These are phyloP conservation scores for Solanum hybrid DNA, from an alignment of 305 asterid species.

Conservation along the genomic window DNA sequence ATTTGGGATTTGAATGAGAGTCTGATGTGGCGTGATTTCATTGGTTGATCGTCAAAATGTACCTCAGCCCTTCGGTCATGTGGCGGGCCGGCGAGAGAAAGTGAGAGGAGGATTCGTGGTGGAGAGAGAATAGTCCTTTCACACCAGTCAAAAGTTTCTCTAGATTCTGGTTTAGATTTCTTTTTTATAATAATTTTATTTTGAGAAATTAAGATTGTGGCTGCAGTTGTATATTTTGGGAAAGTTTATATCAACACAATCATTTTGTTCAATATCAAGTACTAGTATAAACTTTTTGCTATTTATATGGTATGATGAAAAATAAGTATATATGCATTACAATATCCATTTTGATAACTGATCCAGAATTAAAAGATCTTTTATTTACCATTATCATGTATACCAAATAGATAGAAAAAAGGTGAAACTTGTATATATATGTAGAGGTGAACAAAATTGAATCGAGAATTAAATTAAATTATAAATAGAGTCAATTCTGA, in stretches of 20 bases:
- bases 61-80: constrained; percentile 50
- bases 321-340: background rate
- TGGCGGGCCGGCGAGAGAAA: constrained; percentile 17
- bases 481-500: too few species aligned
- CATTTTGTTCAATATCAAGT: background rate
- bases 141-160: constrained; percentile 3
- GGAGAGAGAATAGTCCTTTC: background rate
- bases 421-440: too few species aligned
- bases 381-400: too few species aligned
- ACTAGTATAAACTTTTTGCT: background rate
- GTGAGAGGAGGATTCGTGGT: constrained; percentile 7
- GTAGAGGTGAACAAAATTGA: background rate
- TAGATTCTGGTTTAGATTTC: constrained; percentile 2
- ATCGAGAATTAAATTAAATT: too few species aligned
- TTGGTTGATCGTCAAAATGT: constrained; percentile 3
- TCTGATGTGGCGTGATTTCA: constrained; percentile 16
- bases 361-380: too few species aligned
- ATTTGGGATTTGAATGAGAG: constrained; percentile 11
- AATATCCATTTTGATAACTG: background rate
- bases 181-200: background rate
- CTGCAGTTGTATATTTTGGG: background rate
- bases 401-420: background rate
- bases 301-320: background rate
- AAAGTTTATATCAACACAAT: background rate
- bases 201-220: background rate